Conservation (phyloP, 495 filamentous ascomycete species). For the Aspergillus hancockii region DNA sequence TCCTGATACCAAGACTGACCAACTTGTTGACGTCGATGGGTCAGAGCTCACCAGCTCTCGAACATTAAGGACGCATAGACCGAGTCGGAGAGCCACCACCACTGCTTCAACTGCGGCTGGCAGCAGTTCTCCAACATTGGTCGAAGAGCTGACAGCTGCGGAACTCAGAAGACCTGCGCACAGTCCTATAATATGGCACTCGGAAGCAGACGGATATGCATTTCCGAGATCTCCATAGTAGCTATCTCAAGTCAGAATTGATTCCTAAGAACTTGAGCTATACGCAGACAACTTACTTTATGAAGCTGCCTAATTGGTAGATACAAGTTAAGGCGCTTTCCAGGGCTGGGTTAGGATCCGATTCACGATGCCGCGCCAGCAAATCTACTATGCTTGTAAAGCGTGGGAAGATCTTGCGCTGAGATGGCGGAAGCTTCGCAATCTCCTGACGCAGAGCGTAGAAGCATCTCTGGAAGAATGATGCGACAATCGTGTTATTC, state of each 20-base stretch:
- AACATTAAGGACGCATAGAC: constrained; percentile 55
- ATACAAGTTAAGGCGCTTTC: constrained; percentile 69
- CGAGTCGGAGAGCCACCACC: constrained; percentile 71
- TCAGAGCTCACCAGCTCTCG: constrained; percentile 35
- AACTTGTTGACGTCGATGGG: constrained; percentile 29
- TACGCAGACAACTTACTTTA: constrained; percentile 57
- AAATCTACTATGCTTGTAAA: constrained; percentile 72
- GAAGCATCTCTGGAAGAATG: constrained; percentile 64
- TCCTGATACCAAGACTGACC: constrained; percentile 44
- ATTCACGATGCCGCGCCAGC: constrained; percentile 64
- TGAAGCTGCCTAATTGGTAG: constrained; percentile 72
- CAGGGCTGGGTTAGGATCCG: constrained; percentile 58
- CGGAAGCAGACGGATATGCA: constrained; percentile 44
- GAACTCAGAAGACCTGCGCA: constrained; percentile 74
- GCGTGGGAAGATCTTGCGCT: constrained; percentile 62
- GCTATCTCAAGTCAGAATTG: constrained; percentile 25
- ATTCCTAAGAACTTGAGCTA: neutral
- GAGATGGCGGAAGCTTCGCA: constrained; percentile 55
- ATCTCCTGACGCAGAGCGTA: constrained; percentile 66
- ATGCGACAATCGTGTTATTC: constrained; percentile 62
- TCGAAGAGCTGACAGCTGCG: constrained; percentile 67
- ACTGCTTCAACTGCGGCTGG: constrained; percentile 69
- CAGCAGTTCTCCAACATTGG: constrained; percentile 67
- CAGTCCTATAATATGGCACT: constrained; percentile 47
- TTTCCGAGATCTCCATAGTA: constrained; percentile 54